Evolutionary conservation across 257 asterid genomes (phyloP).

Genomic region (Ligustrum vulgare): DNA sequence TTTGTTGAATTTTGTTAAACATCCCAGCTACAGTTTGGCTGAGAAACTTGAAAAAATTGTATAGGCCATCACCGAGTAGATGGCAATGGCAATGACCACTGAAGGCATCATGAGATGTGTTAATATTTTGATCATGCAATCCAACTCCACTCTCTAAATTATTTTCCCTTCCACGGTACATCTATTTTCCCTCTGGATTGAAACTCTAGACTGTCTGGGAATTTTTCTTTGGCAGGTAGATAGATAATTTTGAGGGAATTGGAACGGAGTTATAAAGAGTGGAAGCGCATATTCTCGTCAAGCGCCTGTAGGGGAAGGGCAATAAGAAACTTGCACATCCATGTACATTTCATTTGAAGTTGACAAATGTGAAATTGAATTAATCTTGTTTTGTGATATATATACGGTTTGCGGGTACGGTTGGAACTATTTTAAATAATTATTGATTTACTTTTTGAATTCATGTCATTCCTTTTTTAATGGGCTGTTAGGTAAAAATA

Average conservation of each 20-base stretch:
- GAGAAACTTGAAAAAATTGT: slow-evolving; percentile 63
- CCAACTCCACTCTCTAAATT: slow-evolving; percentile 5
- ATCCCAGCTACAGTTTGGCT: slow-evolving; percentile 44
- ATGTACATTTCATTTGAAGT: too few relatives aligned
- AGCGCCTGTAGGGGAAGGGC: slow-evolving; percentile 11
- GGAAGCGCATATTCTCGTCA: slow-evolving; percentile 26
- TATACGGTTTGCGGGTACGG: too few relatives aligned
- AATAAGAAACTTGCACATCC: background rate
- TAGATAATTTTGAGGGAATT: background rate
- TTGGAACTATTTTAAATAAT: too few relatives aligned
- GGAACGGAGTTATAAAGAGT: slow-evolving; percentile 3
- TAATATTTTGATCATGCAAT: slow-evolving; percentile 2
- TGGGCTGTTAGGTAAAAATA: too few relatives aligned
- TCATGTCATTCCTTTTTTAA: too few relatives aligned
- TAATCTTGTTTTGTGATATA: too few relatives aligned
- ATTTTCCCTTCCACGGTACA: slow-evolving; percentile 14
- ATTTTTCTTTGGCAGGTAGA: background rate
- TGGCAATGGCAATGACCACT: slow-evolving; percentile 62
- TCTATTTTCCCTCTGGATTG: background rate
- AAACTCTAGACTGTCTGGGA: background rate
- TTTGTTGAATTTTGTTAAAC: slow-evolving; percentile 28
- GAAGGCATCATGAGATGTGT: too few relatives aligned
- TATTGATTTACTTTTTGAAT: too few relatives aligned
- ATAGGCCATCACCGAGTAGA: slow-evolving; percentile 74
- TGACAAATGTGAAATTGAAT: too few relatives aligned